phyloP scores from a whole-genome alignment of 805 yeast species.

The Metschnikowia similis region DNA sequence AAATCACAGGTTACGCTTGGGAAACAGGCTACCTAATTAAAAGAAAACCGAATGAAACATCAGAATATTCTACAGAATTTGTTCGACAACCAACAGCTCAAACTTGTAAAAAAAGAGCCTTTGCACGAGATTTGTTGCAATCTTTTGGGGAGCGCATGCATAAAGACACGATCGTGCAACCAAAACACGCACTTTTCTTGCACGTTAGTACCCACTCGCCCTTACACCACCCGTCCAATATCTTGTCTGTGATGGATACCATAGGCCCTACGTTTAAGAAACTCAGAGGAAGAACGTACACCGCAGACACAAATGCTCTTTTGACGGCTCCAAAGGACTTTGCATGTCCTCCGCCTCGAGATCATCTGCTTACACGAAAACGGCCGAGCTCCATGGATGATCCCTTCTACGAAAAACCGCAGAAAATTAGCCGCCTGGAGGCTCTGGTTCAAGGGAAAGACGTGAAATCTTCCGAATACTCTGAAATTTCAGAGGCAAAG shows the following conservation, averaged over 20 bases:
- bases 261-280: conserved; percentile 19
- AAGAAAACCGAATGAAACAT: not conserved
- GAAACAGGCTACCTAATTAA: not conserved
- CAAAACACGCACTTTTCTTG: conserved; percentile 4
- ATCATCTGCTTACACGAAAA: conserved; percentile 6
- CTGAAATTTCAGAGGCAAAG: conserved; percentile 2
- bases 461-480: not conserved
- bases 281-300: conserved; percentile 24
- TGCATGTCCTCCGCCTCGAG: conserved; percentile 7
- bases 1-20: not conserved
- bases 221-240: not conserved
- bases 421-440: conserved; percentile 10
- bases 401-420: conserved; percentile 26
- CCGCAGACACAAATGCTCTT: conserved; percentile 15
- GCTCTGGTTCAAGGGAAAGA: not conserved
- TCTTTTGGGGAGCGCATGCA: not conserved
- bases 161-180: not conserved
- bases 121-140: not conserved
- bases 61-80: not conserved
- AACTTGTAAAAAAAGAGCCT: not conserved
- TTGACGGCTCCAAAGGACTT: conserved; percentile 5
- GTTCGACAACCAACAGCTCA: not conserved
- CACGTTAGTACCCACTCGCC: conserved; percentile 3
- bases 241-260: conserved; percentile 11
- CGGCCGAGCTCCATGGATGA: conserved; percentile 21